Percentiles rank a stretch among this genome's conserved stretches.
phyloP scores from a whole-genome alignment of 2,329 filamentous ascomycete genomes.

The Aureobasidium lini region DNA sequence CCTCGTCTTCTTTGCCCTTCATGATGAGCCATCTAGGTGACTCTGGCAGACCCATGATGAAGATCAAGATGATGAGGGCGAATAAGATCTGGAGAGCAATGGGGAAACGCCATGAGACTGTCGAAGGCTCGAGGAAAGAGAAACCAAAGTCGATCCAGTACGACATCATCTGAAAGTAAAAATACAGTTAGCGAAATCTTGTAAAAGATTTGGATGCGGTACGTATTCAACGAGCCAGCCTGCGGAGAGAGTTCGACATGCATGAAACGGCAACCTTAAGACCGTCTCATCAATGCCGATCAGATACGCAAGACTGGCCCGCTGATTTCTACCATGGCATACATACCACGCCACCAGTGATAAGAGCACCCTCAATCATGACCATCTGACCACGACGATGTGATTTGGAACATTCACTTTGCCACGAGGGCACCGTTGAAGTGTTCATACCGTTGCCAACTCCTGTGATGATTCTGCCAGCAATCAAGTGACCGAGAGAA shows the following conservation, averaged over 20 bases:
- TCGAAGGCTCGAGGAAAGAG: conserved; percentile 28
- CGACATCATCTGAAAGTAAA: conserved; percentile 24
- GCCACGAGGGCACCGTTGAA: conserved; percentile 46
- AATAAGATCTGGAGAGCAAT: conserved; percentile 50
- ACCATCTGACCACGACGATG: conserved; percentile 45
- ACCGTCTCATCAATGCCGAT: conserved; percentile 13
- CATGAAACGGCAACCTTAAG: no score
- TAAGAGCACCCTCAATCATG: conserved; percentile 47
- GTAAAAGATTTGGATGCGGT: conserved; percentile 8
- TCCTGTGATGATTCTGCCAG: conserved; percentile 45
- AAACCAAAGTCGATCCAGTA: conserved; percentile 44
- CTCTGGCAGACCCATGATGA: conserved; percentile 44
- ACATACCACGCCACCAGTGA: conserved; percentile 38
- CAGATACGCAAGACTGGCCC: no score
- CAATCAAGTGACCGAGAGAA: conserved; percentile 37
- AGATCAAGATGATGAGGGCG: conserved; percentile 40
- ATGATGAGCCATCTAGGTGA: conserved; percentile 51
- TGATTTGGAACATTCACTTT: conserved; percentile 44
- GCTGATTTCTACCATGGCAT: no score
- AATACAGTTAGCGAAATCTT: not conserved
- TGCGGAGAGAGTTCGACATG: no score
- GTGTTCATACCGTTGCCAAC: conserved; percentile 46
- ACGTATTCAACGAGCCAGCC: no score
- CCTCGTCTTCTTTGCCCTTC: conserved; percentile 48
- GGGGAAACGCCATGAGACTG: conserved; percentile 46